Conservation (phyloP, 371 early-diverging fungal genomes). For the Mortierella sp. region DNA sequence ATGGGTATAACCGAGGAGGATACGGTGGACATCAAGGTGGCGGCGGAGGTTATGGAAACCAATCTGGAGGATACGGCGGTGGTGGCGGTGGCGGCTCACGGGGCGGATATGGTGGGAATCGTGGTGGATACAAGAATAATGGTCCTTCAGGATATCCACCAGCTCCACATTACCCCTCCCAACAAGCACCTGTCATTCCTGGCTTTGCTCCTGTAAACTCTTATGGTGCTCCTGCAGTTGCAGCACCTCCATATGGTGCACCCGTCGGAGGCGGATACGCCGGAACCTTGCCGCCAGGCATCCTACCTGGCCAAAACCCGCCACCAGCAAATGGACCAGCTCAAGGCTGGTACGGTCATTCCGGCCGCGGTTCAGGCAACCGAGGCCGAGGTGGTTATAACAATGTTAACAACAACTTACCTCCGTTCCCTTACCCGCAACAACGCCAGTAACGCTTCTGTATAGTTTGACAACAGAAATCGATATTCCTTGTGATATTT, state of each 20-base stretch:
- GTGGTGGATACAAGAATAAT: conserved; percentile 35
- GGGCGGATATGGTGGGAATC: conserved; percentile 28
- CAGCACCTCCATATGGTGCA: conserved; percentile 18
- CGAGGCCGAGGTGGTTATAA: conserved; percentile 24
- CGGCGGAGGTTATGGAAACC: neutral
- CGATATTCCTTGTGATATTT: conserved; percentile 3
- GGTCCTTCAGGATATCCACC: conserved; percentile 21
- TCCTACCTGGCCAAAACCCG: conserved; percentile 26
- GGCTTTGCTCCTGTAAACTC: conserved; percentile 49
- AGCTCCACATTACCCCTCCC: conserved; percentile 22
- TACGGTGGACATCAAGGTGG: conserved; percentile 42
- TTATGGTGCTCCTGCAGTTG: conserved; percentile 25
- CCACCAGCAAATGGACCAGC: conserved; percentile 18
- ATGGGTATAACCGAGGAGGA: conserved; percentile 41
- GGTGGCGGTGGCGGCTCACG: conserved; percentile 39
- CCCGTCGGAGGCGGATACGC: conserved; percentile 22
- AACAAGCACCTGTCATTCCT: conserved; percentile 25
- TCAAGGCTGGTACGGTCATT: conserved; percentile 50
- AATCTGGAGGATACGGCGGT: neutral
- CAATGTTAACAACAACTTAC: conserved; percentile 33
- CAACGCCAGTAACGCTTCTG: conserved; percentile 28
- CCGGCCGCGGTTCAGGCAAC: conserved; percentile 19
- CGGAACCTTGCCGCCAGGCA: conserved; percentile 41
- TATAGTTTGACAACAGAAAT: neutral
- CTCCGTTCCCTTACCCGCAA: conserved; percentile 45